phyloP scores from a whole-genome alignment of 2,329 filamentous ascomycete genomes.

The Aspergillus fructus region DNA sequence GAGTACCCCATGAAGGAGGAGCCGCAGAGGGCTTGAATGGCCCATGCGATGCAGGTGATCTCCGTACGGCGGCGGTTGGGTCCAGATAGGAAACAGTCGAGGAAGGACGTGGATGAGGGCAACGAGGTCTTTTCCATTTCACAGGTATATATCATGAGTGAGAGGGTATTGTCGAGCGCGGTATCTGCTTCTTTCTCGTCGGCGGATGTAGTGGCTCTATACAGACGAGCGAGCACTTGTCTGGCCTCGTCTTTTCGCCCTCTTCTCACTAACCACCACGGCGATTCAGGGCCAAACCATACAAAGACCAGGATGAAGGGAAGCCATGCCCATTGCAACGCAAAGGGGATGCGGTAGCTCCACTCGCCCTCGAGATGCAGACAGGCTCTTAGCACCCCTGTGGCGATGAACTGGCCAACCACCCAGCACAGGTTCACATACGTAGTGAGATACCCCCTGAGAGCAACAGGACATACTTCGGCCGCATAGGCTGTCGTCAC shows the following conservation, averaged over 20 bases:
- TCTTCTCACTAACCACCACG: slow-evolving; percentile 50
- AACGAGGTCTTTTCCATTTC: background rate
- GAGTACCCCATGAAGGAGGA: slow-evolving; percentile 11
- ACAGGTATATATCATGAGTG: slow-evolving; percentile 7
- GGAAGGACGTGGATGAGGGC: background rate
- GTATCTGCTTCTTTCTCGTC: background rate
- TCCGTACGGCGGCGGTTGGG: slow-evolving; percentile 7
- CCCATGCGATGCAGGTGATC: slow-evolving; percentile 12
- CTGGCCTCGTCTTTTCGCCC: slow-evolving; percentile 44
- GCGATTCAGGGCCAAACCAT: slow-evolving; percentile 46
- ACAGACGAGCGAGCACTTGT: slow-evolving; percentile 37
- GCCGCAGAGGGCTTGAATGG: slow-evolving; percentile 13
- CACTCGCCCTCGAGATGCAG: slow-evolving; percentile 43
- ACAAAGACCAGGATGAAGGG: slow-evolving; percentile 45
- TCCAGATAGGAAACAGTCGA: slow-evolving; percentile 5
- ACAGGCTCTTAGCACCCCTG: slow-evolving; percentile 47
- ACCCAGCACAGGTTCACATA: slow-evolving; percentile 44
- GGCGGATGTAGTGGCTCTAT: slow-evolving; percentile 26
- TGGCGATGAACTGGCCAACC: slow-evolving; percentile 48
- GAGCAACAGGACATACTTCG: slow-evolving; percentile 40
- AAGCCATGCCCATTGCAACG: slow-evolving; percentile 51
- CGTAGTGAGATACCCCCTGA: slow-evolving; percentile 41
- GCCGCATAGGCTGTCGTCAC: slow-evolving; percentile 43
- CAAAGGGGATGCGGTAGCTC: slow-evolving; percentile 51
- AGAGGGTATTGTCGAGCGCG: slow-evolving; percentile 2